Conservation (phyloP, 1,139 yeast genomes). For the Zygoascus sp. region DNA sequence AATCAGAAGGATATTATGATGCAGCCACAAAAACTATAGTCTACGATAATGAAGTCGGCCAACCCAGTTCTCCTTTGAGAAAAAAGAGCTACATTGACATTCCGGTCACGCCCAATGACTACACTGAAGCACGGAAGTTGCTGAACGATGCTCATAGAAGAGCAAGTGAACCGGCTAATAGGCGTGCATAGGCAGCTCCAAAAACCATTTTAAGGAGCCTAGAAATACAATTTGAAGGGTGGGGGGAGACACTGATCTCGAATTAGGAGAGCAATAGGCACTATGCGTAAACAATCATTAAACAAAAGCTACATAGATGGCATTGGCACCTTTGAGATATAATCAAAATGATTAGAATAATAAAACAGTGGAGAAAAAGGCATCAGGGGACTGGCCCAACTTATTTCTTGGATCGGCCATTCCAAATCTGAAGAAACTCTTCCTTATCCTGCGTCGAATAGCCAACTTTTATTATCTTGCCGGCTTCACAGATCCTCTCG, state of each 20-base stretch:
- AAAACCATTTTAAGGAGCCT: background rate
- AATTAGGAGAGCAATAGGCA: no score
- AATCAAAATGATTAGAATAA: no score
- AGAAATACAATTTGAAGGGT: no score
- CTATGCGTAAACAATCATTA: no score
- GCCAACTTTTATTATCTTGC: conserved; percentile 35
- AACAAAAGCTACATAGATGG: no score
- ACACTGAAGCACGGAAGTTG: background rate
- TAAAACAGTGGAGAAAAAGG: no score
- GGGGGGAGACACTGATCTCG: no score
- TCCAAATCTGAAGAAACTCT: conserved; percentile 32
- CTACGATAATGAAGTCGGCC: background rate
- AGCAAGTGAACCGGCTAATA: background rate
- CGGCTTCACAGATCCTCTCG: conserved; percentile 28
- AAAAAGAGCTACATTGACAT: background rate
- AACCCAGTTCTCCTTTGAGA: background rate
- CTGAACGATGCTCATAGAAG: background rate
- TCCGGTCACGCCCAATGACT: background rate
- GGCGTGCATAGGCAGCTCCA: background rate
- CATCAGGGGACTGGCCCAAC: no score
- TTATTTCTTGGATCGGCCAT: conserved; percentile 11
- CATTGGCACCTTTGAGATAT: no score
- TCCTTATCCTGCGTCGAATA: conserved; percentile 31
- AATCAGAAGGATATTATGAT: background rate
- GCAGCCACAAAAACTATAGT: background rate